phyloP scores from a whole-genome alignment of 1,284 basidiomycete genomes.

The Coriolopsis trogii region DNA sequence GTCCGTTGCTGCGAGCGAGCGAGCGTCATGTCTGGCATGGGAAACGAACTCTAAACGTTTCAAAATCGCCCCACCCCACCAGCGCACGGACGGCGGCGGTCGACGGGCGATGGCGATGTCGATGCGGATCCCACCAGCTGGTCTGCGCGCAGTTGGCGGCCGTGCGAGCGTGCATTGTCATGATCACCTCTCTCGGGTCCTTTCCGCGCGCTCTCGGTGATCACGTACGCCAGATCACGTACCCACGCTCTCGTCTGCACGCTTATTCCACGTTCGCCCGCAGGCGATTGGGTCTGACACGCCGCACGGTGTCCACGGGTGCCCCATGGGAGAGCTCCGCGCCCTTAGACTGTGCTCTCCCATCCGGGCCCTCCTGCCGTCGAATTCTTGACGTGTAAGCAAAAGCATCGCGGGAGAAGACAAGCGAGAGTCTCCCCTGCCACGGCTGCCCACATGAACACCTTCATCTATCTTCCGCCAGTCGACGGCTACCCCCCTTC shows the following conservation, averaged over 20 bases:
- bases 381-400: slow-evolving; percentile 21
- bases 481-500: background rate
- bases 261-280: slow-evolving; percentile 34
- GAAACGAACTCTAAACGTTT: slow-evolving; percentile 8
- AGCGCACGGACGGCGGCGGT: too few species aligned
- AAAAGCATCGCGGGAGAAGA: slow-evolving; percentile 42
- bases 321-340: too few species aligned
- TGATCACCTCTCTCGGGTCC: background rate
- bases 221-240: slow-evolving; percentile 33
- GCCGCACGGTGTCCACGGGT: background rate
- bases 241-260: slow-evolving; percentile 29
- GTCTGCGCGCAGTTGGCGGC: too few species aligned
- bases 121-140: too few species aligned
- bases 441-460: slow-evolving; percentile 10
- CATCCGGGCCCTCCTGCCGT: background rate
- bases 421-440: slow-evolving; percentile 19
- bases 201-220: slow-evolving; percentile 12
- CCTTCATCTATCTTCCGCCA: slow-evolving; percentile 5
- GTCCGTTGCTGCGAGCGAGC: too few species aligned
- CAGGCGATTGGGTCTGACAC: slow-evolving; percentile 20
- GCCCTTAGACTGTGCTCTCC: too few species aligned
- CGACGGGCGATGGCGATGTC: too few species aligned
- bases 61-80: too few species aligned
- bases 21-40: slow-evolving; percentile 7
- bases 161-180: too few species aligned